A percentile compares a stretch with the other conserved stretches of the same genome.
Conservation (phyloP, 768 basidiomycete genomes). For the Suillus ampliporus region DNA sequence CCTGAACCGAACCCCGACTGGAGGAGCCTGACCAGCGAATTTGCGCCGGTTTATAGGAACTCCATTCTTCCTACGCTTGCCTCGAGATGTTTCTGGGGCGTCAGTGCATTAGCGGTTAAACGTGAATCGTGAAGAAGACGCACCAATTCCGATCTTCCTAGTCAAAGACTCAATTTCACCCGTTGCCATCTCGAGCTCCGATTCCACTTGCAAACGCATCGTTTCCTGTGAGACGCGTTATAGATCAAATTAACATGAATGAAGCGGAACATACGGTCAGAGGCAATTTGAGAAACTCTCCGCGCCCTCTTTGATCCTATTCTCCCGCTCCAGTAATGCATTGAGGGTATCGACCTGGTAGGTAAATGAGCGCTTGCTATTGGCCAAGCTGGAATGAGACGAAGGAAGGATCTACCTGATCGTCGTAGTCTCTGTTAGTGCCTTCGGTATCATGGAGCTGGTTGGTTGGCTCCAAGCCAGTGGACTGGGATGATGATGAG, state of each 20-base stretch:
- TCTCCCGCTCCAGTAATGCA: conserved; percentile 73
- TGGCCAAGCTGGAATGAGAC: neutral
- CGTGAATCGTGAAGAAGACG: conserved; percentile 10
- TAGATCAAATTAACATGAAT: neutral
- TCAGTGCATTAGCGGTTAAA: conserved; percentile 18
- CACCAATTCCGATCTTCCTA: conserved; percentile 54
- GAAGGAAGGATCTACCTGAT: conserved; percentile 31
- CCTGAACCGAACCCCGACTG: conserved; percentile 31
- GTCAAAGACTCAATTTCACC: conserved; percentile 73
- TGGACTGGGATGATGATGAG: conserved; percentile 38
- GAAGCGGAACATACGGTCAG: conserved; percentile 46
- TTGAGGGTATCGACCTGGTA: conserved; percentile 70
- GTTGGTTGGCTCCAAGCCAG: conserved; percentile 28
- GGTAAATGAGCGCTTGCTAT: neutral
- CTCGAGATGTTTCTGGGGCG: conserved; percentile 36
- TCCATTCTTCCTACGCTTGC: conserved; percentile 37
- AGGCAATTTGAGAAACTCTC: conserved; percentile 81
- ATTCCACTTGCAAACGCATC: conserved; percentile 75
- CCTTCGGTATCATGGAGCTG: conserved; percentile 31
- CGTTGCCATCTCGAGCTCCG: conserved; percentile 77
- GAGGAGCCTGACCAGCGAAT: conserved; percentile 40
- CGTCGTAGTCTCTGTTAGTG: conserved; percentile 27
- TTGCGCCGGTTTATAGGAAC: conserved; percentile 35
- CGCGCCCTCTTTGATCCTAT: conserved; percentile 88
- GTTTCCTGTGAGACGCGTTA: conserved; percentile 46